phyloP scores from a whole-genome alignment of 1,284 basidiomycete genomes.

The Ceratorhiza oryzae-sativae region DNA sequence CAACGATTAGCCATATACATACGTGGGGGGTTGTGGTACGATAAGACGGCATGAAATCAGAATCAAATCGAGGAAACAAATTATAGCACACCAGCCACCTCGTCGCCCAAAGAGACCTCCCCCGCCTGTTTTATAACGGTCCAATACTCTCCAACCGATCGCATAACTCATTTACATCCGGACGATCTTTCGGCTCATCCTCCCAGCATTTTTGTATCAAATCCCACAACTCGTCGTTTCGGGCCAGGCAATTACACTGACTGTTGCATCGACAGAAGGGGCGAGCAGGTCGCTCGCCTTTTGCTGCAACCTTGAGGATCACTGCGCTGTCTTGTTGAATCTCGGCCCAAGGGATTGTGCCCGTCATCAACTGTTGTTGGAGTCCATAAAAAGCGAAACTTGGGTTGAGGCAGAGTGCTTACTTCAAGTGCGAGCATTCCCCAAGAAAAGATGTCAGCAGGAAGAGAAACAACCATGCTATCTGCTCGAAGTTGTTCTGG shows the following conservation, averaged over 20 bases:
- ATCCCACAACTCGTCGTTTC: constrained; percentile 17
- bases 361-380: constrained; percentile 3
- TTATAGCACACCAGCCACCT: not conserved
- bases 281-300: constrained; percentile 12
- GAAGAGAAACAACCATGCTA: constrained; percentile 30
- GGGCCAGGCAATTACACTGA: constrained; percentile 4
- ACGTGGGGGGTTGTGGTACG: not conserved
- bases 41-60: not conserved
- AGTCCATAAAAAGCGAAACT: not conserved
- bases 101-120: too few species aligned
- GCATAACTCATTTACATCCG: constrained; percentile 4
- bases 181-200: constrained; percentile 14
- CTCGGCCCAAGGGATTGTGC: constrained; percentile 30
- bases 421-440: constrained; percentile 32
- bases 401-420: not conserved
- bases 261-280: not conserved
- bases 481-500: constrained; percentile 30
- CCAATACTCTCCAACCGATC: not conserved
- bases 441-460: constrained; percentile 35
- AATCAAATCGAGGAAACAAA: not conserved
- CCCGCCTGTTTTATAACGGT: not conserved
- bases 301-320: constrained; percentile 32
- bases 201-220: constrained; percentile 21
- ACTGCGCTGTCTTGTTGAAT: constrained; percentile 34
- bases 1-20: not conserved